A percentile compares a stretch with the other conserved stretches of the same genome.
Evolutionary conservation across 331 rosid species (phyloP).

Genomic region (Quercus phellos): DNA sequence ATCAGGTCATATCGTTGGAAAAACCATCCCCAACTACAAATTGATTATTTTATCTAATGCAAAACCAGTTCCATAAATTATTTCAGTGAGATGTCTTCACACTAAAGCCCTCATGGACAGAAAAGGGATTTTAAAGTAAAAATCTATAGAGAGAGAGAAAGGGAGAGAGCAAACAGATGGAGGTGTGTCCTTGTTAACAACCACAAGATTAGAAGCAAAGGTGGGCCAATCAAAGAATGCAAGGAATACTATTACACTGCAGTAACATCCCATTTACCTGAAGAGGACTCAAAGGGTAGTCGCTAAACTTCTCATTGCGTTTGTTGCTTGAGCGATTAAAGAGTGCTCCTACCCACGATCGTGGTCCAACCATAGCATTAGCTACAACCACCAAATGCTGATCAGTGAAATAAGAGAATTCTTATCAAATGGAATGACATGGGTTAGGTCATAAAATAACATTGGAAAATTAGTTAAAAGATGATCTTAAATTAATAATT

Average conservation of each 20-base stretch:
- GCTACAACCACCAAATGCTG: constrained; percentile 45
- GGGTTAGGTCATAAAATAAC: neutral
- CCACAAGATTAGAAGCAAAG: constrained; percentile 7
- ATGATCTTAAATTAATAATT: neutral
- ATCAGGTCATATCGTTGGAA: neutral
- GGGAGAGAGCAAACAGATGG: neutral
- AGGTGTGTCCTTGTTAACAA: neutral
- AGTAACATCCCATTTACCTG: constrained; percentile 47
- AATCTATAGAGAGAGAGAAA: neutral
- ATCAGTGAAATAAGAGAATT: constrained; percentile 20
- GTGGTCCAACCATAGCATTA: constrained; percentile 93
- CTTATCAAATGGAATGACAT: neutral
- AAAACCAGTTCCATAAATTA: neutral
- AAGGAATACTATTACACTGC: neutral
- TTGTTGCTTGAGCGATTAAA: constrained; percentile 49
- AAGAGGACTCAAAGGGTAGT: constrained; percentile 56
- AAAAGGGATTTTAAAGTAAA: neutral
- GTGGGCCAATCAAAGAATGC: constrained; percentile 2
- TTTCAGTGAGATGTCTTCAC: neutral
- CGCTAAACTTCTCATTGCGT: constrained; percentile 42
- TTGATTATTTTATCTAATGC: neutral
- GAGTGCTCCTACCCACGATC: constrained; percentile 89
- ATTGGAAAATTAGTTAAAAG: neutral
- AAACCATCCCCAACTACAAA: neutral
- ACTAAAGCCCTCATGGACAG: neutral